Base-by-base conservation (phyloP, 2,329 filamentous ascomycete species). In the Phialocephala sp. region DNA sequence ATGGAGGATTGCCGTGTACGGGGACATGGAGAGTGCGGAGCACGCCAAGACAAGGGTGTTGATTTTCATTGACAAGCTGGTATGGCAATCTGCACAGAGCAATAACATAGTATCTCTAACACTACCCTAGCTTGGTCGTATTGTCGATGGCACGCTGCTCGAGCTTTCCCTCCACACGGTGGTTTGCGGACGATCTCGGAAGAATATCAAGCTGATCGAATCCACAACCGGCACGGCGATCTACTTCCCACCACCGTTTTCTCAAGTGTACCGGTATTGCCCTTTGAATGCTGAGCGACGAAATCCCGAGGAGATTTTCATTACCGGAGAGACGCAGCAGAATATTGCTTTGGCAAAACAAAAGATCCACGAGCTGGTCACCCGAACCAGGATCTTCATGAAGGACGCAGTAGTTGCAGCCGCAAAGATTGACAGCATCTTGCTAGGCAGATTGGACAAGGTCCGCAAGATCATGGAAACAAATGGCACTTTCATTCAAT, bases 191-290 rank as follows among this genome's bases (percentile, higher is more conserved):
- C 91, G 95, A 58, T 94, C 94, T 72, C 88, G 95, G 72, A 97
- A 97, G 83, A 97, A 97, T 78, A 97, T 99, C 82, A 98, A 98
- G 82, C 83, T 95, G 74, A 97, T 99, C 75, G 95, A 99, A 79
- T 97, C 95, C 15, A 89, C 91, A 35, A 98, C 95, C 15, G 93
- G 94, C 74, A 98, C 95, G 9, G 94, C 95, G 69, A 98, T 99
- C 74, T 99, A 99, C 81, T 98, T 99, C 76, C 95, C 95, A 35
- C 93, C 94, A 8, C 91, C 94, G 0, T 98, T 98, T 77, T 94
- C 94, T 15, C 89, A 91, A 66, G 89, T 97, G 70, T 97, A 95
- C 76, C 91, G 92, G 66, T 99, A 97, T 78, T 92, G 89, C 61
- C 94, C 94, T 1, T 88, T 88, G 8, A 92, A 91, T 70, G 93